Base-by-base conservation (phyloP, 805 yeast genomes). In the Limtongia smithiae region DNA sequence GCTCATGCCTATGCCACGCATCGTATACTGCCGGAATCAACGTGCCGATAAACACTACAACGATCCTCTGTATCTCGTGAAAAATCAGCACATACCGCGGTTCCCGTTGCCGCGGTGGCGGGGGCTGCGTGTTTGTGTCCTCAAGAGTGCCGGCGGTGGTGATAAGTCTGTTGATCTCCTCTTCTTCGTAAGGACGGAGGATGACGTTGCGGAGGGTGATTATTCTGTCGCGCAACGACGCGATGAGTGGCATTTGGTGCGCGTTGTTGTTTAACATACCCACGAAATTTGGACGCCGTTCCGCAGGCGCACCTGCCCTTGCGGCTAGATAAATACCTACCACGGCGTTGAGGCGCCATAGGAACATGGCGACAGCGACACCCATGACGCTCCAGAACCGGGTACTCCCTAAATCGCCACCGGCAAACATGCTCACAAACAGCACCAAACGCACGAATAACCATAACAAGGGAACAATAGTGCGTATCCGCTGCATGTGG, bases 11-110 rank as follows among this genome's bases (percentile, higher is more conserved):
- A 28, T 48, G 54, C 60, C 60, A 57, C n/a, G 48, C 41, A 22
- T 57, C 60, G 35, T 57, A 54, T n/a, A 57, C 47, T 2, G 52
- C 42, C 31, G 60, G 60, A n/a, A 57, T 34, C 17, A 57, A 36
- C 33, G 55, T 56, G 20, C 51, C 58, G 21, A 57, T 25, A 27
- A 57, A 57, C 25, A 57, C 44, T 5, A 57, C 37, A 17, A 56
- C 41, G n/a, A 28, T 49, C 6, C 55, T 33, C 40, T 55, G 46
- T 14, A 41, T 8, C 25, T 54, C 54, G 8, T 14, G 24, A 11
- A 41, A 34, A 11, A 27, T 15, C 15, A 55, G 42, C 28, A 25
- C 28, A 9, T 25, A 25, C 9, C 28, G 28, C 28, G 28, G 11
- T 8, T 18, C 21, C 24, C 14, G 18, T 18, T 34, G 18, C 31